Evolutionary conservation across 2,329 filamentous ascomycete genomes (phyloP), one percentile per base, ranked within the genome.

Genomic region (Blastomyces silverae): DNA sequence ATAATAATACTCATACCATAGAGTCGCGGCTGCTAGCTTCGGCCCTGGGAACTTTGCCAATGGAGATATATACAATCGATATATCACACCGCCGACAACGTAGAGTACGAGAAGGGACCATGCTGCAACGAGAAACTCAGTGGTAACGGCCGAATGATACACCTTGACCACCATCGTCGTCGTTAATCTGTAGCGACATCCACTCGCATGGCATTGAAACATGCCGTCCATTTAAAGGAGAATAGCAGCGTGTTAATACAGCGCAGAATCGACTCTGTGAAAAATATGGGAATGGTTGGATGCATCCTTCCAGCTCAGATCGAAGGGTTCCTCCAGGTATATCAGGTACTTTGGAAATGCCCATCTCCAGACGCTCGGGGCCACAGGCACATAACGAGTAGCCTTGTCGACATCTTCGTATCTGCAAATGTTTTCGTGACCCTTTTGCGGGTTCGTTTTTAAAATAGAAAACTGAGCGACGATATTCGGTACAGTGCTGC

Each of bases 1-100:
- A 42, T 70, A 72, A 64, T 73, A 73, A 57, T 69, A 70, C 61
- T 73, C 71, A 61, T 73, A 69, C 69, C 68, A 71, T 34, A 67
- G 59, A n/a, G 67, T 71, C n/a, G 66, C 39, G 17, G 70, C 71
- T 6, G 71, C 71, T 28, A 69, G 64, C 48, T 71, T 71, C 20
- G 71, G 71, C 7, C 71, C 71, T n/a, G 71, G 71, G 48, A 71
- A 71, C 37, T 68, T 71, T 13, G 70, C 68, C 28, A 73, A 65
- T 13, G 71, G 71, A 48, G 70, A 68, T 11, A 73, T 68, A 57
- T 69, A 70, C n/a, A 73, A 64, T 39, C 70, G 66, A 61, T 73
- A 72, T 31, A 70, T 59, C 20, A 68, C 63, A 11, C 58, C 42
- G 3, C 22, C 58, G 15, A 60, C 34, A 31, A 55, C 22, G 55